Percentiles rank a stretch among this genome's conserved stretches.
These are phyloP conservation scores for Chaetomium strumarium DNA, from an alignment of 2,329 filamentous ascomycete genomes.

Conservation along the genomic window DNA sequence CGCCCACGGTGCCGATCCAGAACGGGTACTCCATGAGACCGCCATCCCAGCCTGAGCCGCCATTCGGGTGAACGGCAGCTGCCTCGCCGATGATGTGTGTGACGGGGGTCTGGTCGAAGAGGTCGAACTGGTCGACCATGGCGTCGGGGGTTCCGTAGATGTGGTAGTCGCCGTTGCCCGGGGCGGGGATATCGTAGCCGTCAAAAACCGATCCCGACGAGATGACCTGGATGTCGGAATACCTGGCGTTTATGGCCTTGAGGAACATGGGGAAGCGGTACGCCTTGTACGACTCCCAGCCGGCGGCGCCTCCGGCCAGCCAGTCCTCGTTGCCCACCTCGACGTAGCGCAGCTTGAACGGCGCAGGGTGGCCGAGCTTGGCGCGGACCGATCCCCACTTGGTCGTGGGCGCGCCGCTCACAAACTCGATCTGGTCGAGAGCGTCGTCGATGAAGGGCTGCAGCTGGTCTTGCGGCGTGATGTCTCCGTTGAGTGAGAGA, in stretches of 20 bases:
- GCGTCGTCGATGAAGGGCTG: constrained; percentile 53
- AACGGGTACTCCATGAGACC: not conserved
- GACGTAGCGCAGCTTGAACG: constrained; percentile 55
- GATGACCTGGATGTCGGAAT: constrained; percentile 26
- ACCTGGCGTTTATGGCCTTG: constrained; percentile 42
- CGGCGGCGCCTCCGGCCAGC: constrained; percentile 39
- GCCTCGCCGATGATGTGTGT: constrained; percentile 26
- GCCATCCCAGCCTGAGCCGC: no score
- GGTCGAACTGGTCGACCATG: constrained; percentile 44
- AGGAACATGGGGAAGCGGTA: constrained; percentile 53
- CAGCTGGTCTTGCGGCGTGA: constrained; percentile 46
- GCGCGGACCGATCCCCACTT: constrained; percentile 52
- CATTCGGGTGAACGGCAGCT: no score
- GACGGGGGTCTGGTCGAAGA: constrained; percentile 32
- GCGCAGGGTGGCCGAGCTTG: constrained; percentile 53
- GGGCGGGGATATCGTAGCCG: constrained; percentile 5
- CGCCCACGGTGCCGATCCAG: constrained; percentile 45
- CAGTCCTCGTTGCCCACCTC: constrained; percentile 65
- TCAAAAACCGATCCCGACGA: constrained; percentile 26
- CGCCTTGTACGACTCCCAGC: constrained; percentile 33
- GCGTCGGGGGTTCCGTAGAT: constrained; percentile 37
- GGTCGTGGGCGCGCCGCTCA: constrained; percentile 41
- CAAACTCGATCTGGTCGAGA: constrained; percentile 58
- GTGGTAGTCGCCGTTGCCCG: constrained; percentile 23
- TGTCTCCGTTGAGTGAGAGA: constrained; percentile 47